Evolutionary conservation across 2,329 filamentous ascomycete genomes (phyloP), one percentile per base, ranked within the genome.

Genomic region (Beauveria bassiana): DNA sequence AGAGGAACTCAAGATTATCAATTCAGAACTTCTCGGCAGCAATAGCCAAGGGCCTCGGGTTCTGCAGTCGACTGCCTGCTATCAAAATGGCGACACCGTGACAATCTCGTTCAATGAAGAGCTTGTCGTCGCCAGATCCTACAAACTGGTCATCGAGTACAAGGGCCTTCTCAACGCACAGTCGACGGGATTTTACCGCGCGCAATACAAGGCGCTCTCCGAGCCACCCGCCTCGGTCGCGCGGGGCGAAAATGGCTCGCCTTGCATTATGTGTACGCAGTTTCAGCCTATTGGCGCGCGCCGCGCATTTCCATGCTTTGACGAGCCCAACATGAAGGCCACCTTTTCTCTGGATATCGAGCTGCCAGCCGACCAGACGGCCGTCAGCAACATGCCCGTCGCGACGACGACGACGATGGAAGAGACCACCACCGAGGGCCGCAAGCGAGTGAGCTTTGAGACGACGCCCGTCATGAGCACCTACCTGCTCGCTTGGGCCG

Each of bases 181-280:
- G 77, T 96, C 98, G 91, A 93, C 92, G 55, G 93, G 93, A 52
- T 98, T 98, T 82, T 98, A 98, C 78, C 86, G 93, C 61, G 96
- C 92, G 1, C 95, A 91, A 6, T 98, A 93, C 81, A 96, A 95
- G 80, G 90, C 93, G 18, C 77, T 83, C 59, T 85, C 83, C 40
- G 79, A 88, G 40, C 84, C 92, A 5, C 83, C 89, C 53, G 78
- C 86, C 43, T 92, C 90, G 14, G 92, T 96, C 1, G 90, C 92
- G 31, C 88, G 82, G 10, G 87, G 86, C 64, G 77, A 84, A 55
- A 86, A 95, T 70, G 93, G 93, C 42, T 85, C 85, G 63, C 86
- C 88, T 63, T 90, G 89, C 67, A 89, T 98, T 71, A 93, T 93
- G 28, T 93, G 92, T 28, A 91, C 91, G n/a, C 93, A 98, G 80